phyloP scores from a whole-genome alignment of 2,329 filamentous ascomycete species.

The Fusarium devonianum region DNA sequence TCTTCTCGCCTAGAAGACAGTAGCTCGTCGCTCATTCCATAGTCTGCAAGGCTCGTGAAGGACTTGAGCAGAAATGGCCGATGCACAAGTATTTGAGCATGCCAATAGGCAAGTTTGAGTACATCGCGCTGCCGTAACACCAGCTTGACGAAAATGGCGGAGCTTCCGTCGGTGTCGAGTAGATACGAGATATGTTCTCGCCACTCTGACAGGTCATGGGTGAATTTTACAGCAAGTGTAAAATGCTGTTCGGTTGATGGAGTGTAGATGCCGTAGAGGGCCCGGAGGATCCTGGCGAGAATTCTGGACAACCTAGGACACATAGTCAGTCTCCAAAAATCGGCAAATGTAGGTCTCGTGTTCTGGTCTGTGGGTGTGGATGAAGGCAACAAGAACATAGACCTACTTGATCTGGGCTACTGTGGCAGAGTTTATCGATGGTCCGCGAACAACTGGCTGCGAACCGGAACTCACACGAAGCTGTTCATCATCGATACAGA shows the following conservation, averaged over 20 bases:
- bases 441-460: background rate
- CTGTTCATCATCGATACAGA: conserved; percentile 62
- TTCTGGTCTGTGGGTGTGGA: too few relatives aligned
- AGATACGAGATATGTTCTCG: conserved; percentile 42
- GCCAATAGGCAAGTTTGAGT: conserved; percentile 52
- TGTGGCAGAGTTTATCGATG: conserved; percentile 43
- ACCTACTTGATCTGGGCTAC: conserved; percentile 46
- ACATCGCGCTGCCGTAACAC: conserved; percentile 53
- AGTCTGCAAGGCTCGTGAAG: conserved; percentile 38
- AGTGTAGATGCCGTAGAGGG: conserved; percentile 47
- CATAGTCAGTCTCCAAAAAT: too few relatives aligned
- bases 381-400: too few relatives aligned
- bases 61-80: conserved; percentile 49
- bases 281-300: conserved; percentile 45
- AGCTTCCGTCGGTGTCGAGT: conserved; percentile 48
- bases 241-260: conserved; percentile 38
- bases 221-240: conserved; percentile 41
- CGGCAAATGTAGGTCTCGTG: too few relatives aligned
- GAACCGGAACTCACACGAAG: conserved; percentile 33
- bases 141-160: conserved; percentile 44
- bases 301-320: conserved; percentile 45
- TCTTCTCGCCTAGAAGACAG: background rate
- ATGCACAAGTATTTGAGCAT: conserved; percentile 51
- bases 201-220: conserved; percentile 45
- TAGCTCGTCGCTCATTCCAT: background rate